These are phyloP conservation scores for Apiospora saccharicola DNA, from an alignment of 2,329 filamentous ascomycete species.

Conservation along the genomic window DNA sequence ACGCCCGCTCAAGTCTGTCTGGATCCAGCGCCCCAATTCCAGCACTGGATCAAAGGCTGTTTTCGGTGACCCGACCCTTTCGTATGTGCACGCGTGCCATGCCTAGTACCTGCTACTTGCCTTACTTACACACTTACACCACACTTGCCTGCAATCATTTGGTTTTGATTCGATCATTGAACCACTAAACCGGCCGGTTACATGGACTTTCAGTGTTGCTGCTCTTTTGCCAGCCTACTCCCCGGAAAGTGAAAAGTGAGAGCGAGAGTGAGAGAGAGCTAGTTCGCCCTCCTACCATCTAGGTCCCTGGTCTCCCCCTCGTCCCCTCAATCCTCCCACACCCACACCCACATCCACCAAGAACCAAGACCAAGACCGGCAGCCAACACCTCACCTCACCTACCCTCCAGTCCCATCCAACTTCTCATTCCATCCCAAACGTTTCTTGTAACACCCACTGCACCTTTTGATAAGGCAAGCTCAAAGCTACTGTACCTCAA, in stretches of 20 bases:
- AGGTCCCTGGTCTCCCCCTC: background rate
- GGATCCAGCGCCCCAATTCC: slow-evolving; percentile 21
- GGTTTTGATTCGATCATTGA: slow-evolving; percentile 17
- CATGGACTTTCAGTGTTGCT: slow-evolving; percentile 5
- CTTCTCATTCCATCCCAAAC: slow-evolving; percentile 22
- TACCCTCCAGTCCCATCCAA: slow-evolving; percentile 18
- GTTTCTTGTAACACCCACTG: slow-evolving; percentile 21
- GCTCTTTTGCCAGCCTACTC: background rate
- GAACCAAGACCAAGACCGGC: background rate
- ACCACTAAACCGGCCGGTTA: slow-evolving; percentile 10
- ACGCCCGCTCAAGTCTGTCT: slow-evolving; percentile 8
- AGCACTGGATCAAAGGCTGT: slow-evolving; percentile 21
- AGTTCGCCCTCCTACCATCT: slow-evolving; percentile 4
- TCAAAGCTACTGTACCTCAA: slow-evolving; percentile 16
- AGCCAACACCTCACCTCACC: slow-evolving; percentile 14
- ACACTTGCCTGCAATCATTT: slow-evolving; percentile 11
- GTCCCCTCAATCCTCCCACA: slow-evolving; percentile 12
- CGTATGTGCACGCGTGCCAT: slow-evolving; percentile 5
- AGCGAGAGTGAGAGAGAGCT: background rate
- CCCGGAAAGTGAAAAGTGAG: slow-evolving; percentile 11
- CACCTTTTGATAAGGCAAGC: slow-evolving; percentile 17
- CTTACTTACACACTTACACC: slow-evolving; percentile 8
- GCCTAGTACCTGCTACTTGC: background rate
- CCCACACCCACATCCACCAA: slow-evolving; percentile 1
- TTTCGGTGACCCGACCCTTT: slow-evolving; percentile 20